Evolutionary conservation across 352 stramenopile genomes (phyloP).

Genomic region (Phytopythium delawarense): DNA sequence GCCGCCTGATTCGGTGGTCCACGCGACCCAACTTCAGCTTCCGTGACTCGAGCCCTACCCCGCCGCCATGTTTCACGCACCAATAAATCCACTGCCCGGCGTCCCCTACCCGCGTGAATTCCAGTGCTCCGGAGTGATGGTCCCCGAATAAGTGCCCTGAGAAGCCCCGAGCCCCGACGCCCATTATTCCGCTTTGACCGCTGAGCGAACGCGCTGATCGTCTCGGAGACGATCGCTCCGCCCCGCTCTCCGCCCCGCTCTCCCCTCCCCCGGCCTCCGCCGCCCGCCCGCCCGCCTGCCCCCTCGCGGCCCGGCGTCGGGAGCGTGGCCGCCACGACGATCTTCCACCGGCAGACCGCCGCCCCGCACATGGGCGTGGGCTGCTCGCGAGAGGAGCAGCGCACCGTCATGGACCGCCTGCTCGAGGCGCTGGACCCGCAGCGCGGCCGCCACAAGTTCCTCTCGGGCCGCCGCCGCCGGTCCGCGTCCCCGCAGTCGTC

Average conservation of each 20-base stretch:
- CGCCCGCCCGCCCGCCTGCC: background rate
- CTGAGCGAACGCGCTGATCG: too few relatives aligned
- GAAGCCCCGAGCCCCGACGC: too few relatives aligned
- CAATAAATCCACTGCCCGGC: background rate
- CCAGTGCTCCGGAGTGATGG: background rate
- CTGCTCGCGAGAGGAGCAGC: constrained; percentile 33
- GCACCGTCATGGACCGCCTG: constrained; percentile 8
- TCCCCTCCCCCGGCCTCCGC: background rate
- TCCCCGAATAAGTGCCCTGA: background rate
- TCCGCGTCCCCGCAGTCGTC: constrained; percentile 5
- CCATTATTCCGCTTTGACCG: too few relatives aligned
- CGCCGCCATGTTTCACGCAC: background rate
- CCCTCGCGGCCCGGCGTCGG: background rate
- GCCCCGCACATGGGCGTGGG: constrained; percentile 30
- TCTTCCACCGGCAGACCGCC: constrained; percentile 15
- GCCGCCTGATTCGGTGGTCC: background rate
- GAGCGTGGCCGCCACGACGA: constrained; percentile 11
- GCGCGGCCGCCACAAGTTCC: constrained; percentile 3
- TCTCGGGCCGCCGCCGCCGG: constrained; percentile 7
- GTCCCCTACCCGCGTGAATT: background rate
- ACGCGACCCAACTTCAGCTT: background rate
- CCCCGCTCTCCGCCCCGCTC: background rate
- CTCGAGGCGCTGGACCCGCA: constrained; percentile 6
- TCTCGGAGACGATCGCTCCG: too few relatives aligned
- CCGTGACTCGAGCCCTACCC: background rate